Percentiles rank a stretch among this genome's conserved stretches.
These are phyloP conservation scores for Ganoderma leucocontextum DNA, from an alignment of 1,284 basidiomycete species.

Conservation along the genomic window DNA sequence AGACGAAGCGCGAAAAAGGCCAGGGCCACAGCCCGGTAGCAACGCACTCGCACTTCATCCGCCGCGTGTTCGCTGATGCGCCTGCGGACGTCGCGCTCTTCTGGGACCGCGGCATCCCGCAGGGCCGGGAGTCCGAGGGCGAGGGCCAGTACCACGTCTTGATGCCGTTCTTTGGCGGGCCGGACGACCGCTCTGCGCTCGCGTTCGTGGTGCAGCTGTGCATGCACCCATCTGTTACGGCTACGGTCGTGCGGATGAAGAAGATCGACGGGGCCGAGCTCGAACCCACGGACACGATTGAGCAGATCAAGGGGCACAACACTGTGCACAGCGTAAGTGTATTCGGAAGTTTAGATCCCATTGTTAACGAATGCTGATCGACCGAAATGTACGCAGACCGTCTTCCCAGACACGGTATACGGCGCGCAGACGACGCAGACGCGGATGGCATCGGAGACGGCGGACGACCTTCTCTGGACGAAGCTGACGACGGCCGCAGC, in stretches of 20 bases:
- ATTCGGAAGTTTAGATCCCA: background rate
- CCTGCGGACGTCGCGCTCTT: conserved; percentile 82
- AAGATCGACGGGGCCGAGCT: conserved; percentile 50
- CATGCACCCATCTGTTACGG: conserved; percentile 65
- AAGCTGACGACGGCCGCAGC: conserved; percentile 51
- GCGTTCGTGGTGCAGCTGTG: conserved; percentile 84
- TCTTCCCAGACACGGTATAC: conserved; percentile 74
- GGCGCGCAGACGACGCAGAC: conserved; percentile 67
- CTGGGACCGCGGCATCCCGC: conserved; percentile 66
- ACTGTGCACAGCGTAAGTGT: conserved; percentile 22
- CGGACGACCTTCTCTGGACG: conserved; percentile 76
- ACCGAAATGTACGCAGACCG: conserved; percentile 45
- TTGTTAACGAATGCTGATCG: background rate
- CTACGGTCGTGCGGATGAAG: conserved; percentile 72
- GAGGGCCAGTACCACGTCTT: conserved; percentile 70
- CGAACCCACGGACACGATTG: conserved; percentile 42
- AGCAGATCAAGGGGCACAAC: conserved; percentile 41
- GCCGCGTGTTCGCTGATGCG: conserved; percentile 77
- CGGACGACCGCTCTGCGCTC: conserved; percentile 89
- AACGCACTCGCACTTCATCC: conserved; percentile 82
- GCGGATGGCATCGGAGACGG: conserved; percentile 74
- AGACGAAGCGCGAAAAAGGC: conserved; percentile 36
- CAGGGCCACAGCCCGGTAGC: conserved; percentile 58
- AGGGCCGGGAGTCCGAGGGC: conserved; percentile 34
- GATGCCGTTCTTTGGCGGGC: conserved; percentile 91